phyloP scores from a whole-genome alignment of 192 early-diverging fungal species.

The Haplosporangium gracile region DNA sequence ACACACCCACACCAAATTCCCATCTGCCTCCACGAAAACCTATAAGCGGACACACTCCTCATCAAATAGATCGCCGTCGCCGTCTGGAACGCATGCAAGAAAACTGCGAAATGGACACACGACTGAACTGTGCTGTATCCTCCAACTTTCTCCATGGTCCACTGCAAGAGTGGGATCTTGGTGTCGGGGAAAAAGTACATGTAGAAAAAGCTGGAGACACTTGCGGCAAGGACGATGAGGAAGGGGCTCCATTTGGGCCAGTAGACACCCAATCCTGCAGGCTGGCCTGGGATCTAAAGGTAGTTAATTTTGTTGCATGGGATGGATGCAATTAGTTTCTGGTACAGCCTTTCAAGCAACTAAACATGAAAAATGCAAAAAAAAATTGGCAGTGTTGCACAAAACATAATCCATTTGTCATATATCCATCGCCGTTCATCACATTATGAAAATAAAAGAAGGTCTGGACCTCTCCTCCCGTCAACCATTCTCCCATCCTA shows the following conservation, averaged over 20 bases:
- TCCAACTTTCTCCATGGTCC: neutral
- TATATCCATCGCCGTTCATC: too few species aligned
- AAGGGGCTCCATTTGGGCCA: conserved; percentile 35
- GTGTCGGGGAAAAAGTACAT: conserved; percentile 38
- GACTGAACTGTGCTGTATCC: conserved; percentile 12
- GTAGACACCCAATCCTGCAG: conserved; percentile 29
- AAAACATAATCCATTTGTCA: too few species aligned
- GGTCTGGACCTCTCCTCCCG: neutral
- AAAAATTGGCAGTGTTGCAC: neutral
- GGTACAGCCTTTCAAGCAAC: neutral
- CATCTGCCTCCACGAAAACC: conserved; percentile 25
- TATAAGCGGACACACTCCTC: conserved; percentile 14
- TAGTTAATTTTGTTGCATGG: neutral
- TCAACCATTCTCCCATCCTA: neutral
- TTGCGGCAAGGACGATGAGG: conserved; percentile 20
- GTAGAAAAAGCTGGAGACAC: conserved; percentile 22
- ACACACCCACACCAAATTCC: conserved; percentile 31
- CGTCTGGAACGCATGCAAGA: conserved; percentile 29
- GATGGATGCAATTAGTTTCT: neutral
- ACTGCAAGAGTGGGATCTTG: conserved; percentile 8
- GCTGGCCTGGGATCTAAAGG: conserved; percentile 45
- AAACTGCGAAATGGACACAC: conserved; percentile 35
- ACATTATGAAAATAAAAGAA: too few species aligned
- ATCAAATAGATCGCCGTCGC: conserved; percentile 36
- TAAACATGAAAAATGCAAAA: neutral